A percentile compares a stretch with the other conserved stretches of the same genome.
These are phyloP conservation scores for Yamadazyma phyllophila DNA, from an alignment of 805 yeast genomes.

Conservation along the genomic window DNA sequence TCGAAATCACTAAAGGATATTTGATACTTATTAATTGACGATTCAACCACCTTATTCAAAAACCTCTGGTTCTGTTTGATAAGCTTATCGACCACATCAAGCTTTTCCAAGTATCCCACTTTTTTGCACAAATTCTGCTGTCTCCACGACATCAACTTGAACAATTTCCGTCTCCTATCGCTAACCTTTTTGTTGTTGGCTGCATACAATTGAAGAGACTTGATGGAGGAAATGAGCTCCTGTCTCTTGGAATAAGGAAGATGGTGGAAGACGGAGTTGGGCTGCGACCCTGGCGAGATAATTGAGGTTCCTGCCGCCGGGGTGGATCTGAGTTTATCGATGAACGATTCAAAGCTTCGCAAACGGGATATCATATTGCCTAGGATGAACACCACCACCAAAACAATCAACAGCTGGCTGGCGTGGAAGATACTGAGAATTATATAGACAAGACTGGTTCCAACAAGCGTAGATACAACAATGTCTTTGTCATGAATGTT, in stretches of 20 bases:
- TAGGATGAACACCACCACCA: slow-evolving; percentile 28
- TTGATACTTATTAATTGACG: slow-evolving; percentile 44
- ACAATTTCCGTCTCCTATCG: slow-evolving; percentile 42
- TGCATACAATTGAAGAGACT: slow-evolving; percentile 47
- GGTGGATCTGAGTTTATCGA: slow-evolving; percentile 3
- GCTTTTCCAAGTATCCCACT: slow-evolving; percentile 54
- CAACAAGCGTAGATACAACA: slow-evolving; percentile 15
- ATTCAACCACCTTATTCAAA: slow-evolving; percentile 44
- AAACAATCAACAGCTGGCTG: slow-evolving; percentile 26
- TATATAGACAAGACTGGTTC: slow-evolving; percentile 20
- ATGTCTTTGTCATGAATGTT: slow-evolving; percentile 19
- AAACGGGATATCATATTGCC: slow-evolving; percentile 29
- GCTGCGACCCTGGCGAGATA: neutral
- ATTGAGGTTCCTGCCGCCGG: neutral
- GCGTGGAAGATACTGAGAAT: slow-evolving; percentile 17
- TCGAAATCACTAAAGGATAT: slow-evolving; percentile 37
- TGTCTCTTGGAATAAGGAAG: slow-evolving; percentile 7
- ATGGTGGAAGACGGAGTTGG: slow-evolving; percentile 4
- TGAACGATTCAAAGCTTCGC: slow-evolving; percentile 6
- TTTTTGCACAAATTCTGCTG: slow-evolving; percentile 55
- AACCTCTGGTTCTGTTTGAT: slow-evolving; percentile 49
- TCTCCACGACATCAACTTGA: slow-evolving; percentile 48
- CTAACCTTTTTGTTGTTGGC: slow-evolving; percentile 41
- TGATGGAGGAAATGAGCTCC: slow-evolving; percentile 42
- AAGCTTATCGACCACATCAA: slow-evolving; percentile 47